Evolutionary conservation across 164 flowering plant species (phyloP).

Genomic region (Piper longum): DNA sequence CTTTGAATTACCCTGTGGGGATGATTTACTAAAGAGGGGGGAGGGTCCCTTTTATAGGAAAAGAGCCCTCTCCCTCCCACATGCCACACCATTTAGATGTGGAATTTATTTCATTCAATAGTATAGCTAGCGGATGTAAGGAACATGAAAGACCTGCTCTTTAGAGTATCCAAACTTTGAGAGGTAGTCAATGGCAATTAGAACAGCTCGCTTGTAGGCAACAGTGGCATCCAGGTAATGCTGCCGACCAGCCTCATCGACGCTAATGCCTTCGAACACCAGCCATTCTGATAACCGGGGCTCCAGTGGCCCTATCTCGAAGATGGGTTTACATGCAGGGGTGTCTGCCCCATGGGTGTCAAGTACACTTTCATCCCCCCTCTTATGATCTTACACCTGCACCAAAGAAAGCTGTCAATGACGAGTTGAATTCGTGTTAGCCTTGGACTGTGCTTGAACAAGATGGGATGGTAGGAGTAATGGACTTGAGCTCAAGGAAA

Average conservation of each 20-base stretch:
- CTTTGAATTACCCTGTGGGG: no score
- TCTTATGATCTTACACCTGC: conserved; percentile 78
- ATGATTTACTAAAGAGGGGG: no score
- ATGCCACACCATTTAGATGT: no score
- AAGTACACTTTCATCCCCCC: conserved; percentile 88
- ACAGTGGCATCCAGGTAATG: conserved; percentile 85
- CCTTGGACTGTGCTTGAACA: neutral
- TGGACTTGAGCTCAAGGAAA: conserved; percentile 86
- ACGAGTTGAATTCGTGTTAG: neutral
- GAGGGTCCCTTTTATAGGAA: no score
- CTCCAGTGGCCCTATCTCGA: conserved; percentile 86
- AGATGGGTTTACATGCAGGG: conserved; percentile 87
- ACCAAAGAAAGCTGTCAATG: conserved; percentile 18
- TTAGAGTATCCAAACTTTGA: conserved; percentile 86
- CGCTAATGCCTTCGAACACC: conserved; percentile 94
- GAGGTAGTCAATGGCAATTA: conserved; percentile 88
- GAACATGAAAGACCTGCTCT: conserved; percentile 46
- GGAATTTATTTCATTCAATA: no score
- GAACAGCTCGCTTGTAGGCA: conserved; percentile 89
- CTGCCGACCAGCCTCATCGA: conserved; percentile 86
- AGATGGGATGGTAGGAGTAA: neutral
- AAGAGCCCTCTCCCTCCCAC: no score
- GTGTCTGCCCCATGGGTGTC: conserved; percentile 96
- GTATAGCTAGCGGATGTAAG: neutral
- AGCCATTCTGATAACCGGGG: conserved; percentile 97